Conservation (phyloP, 2,329 filamentous ascomycete genomes). For the Alternaria sp. region DNA sequence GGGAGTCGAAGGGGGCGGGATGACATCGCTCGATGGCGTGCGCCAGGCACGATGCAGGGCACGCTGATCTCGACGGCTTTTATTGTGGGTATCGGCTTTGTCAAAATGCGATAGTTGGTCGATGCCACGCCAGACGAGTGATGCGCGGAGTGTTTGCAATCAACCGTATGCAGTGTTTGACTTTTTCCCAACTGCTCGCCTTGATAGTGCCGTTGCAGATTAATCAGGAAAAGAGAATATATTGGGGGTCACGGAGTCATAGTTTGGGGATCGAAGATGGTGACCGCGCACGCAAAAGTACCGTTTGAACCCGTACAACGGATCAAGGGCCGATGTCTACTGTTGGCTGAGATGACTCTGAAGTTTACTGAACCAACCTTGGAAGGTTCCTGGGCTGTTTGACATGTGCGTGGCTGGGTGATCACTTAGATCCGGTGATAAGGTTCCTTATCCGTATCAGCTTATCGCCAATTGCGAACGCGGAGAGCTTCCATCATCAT, state of each 20-base stretch:
- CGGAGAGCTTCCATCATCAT: not conserved
- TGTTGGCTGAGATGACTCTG: not conserved
- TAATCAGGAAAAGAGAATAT: not conserved
- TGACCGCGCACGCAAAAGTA: not conserved
- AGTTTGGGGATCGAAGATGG: constrained; percentile 1
- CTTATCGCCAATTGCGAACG: not conserved
- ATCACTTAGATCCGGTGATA: not conserved
- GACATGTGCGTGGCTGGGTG: not conserved
- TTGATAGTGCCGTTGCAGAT: not conserved
- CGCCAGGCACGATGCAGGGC: constrained; percentile 4
- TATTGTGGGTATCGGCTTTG: constrained; percentile 9
- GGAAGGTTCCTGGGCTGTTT: not conserved
- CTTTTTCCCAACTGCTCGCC: not conserved
- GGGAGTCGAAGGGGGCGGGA: not conserved
- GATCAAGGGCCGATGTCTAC: not conserved
- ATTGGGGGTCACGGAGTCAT: not conserved
- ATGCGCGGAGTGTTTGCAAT: not conserved
- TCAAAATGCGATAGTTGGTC: not conserved
- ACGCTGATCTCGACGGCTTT: not conserved
- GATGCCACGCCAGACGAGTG: not conserved
- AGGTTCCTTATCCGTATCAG: constrained; percentile 6
- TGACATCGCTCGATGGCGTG: constrained; percentile 9
- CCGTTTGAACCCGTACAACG: not conserved
- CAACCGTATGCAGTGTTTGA: not conserved
- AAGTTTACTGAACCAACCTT: not conserved